Percentiles rank a stretch among this genome's conserved stretches.
phyloP scores from a whole-genome alignment of 108 stramenopile genomes.

The Skeletonema menzelii region DNA sequence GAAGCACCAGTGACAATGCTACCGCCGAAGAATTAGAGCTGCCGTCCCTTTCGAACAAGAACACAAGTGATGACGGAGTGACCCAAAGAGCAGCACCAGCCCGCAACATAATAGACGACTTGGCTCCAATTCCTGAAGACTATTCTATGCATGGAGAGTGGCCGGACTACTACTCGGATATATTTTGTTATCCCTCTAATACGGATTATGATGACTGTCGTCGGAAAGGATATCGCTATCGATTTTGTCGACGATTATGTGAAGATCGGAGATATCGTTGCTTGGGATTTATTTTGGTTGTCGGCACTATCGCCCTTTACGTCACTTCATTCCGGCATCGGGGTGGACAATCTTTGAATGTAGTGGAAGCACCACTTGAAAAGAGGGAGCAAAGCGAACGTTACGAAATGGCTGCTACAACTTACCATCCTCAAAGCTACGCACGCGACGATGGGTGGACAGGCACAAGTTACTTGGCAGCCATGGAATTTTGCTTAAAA shows the following conservation, averaged over 20 bases:
- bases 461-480: constrained; percentile 3
- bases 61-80: not conserved
- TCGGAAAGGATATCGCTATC: constrained; percentile 15
- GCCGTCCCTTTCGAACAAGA: not conserved
- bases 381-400: not conserved
- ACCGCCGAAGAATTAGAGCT: not conserved
- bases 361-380: not conserved
- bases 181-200: not conserved
- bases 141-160: constrained; percentile 28
- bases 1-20: not conserved
- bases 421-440: not conserved
- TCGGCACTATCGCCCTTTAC: not conserved
- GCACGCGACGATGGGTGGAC: not conserved
- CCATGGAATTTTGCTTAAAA: not conserved
- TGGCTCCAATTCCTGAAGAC: constrained; percentile 28
- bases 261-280: not conserved
- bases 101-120: not conserved
- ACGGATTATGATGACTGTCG: constrained; percentile 7
- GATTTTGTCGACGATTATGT: constrained; percentile 8
- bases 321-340: not conserved
- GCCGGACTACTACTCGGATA: constrained; percentile 8
- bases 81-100: not conserved
- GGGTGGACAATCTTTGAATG: not conserved
- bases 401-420: not conserved
- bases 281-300: not conserved